phyloP scores from a whole-genome alignment of 2,329 filamentous ascomycete species.

The Ilyonectria mors-panacis region DNA sequence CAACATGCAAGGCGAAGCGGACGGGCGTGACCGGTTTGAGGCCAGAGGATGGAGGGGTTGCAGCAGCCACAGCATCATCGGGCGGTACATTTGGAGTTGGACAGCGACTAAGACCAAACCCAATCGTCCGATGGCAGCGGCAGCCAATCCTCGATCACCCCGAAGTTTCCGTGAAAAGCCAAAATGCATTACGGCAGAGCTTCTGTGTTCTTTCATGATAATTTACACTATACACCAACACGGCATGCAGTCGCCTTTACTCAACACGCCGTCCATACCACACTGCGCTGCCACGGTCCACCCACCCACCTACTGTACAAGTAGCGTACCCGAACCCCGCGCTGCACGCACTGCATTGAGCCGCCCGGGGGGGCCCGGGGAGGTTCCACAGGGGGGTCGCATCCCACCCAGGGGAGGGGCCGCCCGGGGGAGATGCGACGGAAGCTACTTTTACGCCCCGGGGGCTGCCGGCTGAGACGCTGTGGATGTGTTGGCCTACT shows the following conservation, averaged over 20 bases:
- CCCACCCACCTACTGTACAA: conserved; percentile 26
- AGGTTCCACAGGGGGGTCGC: conserved; percentile 36
- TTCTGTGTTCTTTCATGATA: neutral
- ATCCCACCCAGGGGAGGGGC: neutral
- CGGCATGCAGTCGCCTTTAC: neutral
- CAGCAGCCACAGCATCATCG: conserved; percentile 8
- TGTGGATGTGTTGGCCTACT: neutral
- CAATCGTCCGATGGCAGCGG: neutral
- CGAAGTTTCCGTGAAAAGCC: neutral
- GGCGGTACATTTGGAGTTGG: neutral
- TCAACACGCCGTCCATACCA: neutral
- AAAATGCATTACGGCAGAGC: neutral
- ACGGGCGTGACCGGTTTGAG: neutral
- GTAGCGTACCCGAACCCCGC: conserved; percentile 46
- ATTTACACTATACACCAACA: neutral
- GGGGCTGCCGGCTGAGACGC: conserved; percentile 17
- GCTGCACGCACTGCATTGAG: conserved; percentile 32
- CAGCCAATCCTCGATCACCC: neutral
- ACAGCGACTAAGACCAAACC: neutral
- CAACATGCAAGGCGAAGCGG: neutral
- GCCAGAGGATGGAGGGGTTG: neutral
- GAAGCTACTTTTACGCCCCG: conserved; percentile 4
- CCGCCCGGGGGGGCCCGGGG: conserved; percentile 30
- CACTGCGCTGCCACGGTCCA: neutral
- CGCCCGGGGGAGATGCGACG: neutral